phyloP scores from a whole-genome alignment of 257 asterid genomes.

The Craterostigma plantagineum region DNA sequence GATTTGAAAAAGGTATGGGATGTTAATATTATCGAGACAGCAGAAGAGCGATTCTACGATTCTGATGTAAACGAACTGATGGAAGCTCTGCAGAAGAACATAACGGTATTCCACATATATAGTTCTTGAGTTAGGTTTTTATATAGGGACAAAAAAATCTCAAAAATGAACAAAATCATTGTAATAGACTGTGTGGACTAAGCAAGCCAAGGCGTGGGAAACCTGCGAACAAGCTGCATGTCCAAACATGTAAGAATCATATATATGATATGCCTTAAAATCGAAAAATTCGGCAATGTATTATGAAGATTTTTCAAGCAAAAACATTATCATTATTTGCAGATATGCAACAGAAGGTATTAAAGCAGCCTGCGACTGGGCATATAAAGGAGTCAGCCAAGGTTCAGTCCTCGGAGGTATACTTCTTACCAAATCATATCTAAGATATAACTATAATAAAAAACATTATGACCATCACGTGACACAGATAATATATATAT shows the following conservation, averaged over 20 bases:
- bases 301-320: neutral
- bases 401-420: conserved; percentile 61
- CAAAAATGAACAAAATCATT: too few relatives aligned
- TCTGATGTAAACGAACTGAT: conserved; percentile 33
- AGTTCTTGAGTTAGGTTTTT: too few relatives aligned
- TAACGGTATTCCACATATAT: too few relatives aligned
- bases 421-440: neutral
- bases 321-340: conserved; percentile 7
- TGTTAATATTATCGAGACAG: conserved; percentile 52
- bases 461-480: too few relatives aligned
- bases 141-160: too few relatives aligned
- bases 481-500: too few relatives aligned
- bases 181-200: conserved; percentile 47
- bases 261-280: neutral
- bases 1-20: conserved; percentile 57
- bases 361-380: conserved; percentile 76
- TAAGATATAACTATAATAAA: too few relatives aligned
- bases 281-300: neutral
- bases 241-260: conserved; percentile 50
- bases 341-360: conserved; percentile 80
- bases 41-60: conserved; percentile 30
- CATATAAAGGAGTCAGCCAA: conserved; percentile 54
- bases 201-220: conserved; percentile 58
- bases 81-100: conserved; percentile 39
- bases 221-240: conserved; percentile 47